Percentiles rank a stretch among this genome's conserved stretches.
phyloP scores from a whole-genome alignment of 257 asterid genomes.

The Capsicum pubescens region DNA sequence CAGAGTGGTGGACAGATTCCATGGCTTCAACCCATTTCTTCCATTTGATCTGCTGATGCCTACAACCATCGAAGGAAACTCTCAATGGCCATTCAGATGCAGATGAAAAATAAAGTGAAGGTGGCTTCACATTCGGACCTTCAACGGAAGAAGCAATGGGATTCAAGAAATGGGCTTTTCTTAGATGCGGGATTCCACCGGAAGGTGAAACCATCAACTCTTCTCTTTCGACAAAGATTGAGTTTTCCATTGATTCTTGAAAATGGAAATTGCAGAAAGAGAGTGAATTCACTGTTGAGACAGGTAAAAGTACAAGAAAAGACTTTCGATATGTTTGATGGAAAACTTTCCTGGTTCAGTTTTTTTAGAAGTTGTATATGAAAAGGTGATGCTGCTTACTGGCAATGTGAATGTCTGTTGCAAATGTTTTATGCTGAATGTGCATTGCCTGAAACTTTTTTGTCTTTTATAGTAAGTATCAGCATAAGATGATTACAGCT shows the following conservation, averaged over 20 bases:
- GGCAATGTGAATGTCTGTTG: no score
- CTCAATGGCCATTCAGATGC: conserved; percentile 38
- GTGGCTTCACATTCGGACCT: conserved; percentile 40
- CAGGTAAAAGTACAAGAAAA: no score
- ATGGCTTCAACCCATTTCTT: conserved; percentile 37
- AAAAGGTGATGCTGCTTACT: no score
- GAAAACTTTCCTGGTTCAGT: no score
- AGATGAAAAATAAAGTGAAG: conserved; percentile 29
- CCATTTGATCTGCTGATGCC: conserved; percentile 33
- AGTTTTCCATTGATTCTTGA: background rate
- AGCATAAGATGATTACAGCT: no score
- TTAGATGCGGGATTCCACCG: conserved; percentile 35
- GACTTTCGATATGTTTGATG: no score
- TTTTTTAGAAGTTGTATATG: no score
- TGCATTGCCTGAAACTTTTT: no score
- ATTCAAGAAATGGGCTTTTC: conserved; percentile 42
- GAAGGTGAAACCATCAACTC: conserved; percentile 44
- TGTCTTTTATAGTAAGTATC: no score
- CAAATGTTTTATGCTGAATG: no score
- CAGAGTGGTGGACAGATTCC: conserved; percentile 21
- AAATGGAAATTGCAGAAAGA: no score
- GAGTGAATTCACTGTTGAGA: no score
- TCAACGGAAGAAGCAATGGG: conserved; percentile 30
- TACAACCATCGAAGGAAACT: conserved; percentile 42
- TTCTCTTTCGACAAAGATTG: conserved; percentile 35